Evolutionary conservation across 345 rosid species (phyloP), one percentile per base, ranked within the genome.

Genomic region (Gynandropsis gynandra): DNA sequence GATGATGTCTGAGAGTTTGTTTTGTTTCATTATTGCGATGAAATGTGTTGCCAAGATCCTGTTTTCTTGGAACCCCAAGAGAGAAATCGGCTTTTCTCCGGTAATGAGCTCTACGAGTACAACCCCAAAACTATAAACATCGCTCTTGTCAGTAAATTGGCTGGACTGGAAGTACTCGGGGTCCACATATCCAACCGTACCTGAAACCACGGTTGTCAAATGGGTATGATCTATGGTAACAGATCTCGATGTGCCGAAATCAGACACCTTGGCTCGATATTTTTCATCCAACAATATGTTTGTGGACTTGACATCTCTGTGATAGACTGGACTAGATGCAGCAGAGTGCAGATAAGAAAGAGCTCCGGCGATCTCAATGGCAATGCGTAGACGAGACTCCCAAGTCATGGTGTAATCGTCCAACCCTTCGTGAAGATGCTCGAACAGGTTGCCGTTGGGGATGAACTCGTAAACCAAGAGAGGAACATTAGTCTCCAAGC

Each of bases 161-260:
- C 65, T 66, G 17, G 71, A 39, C 27, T 66, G 66, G 36, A 60
- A 60, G 61, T 66, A 60, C 44, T 66, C 66, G 11, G 70, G 70
- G 40, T 66, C 70, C 50, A 66, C 21, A 21, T 66, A 66, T 47
- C 70, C 65, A 33, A 66, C 32, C 20, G 70, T 66, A 16, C 65
- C 65, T 7, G 64, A 42, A 32, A 66, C 70, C 4, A 72, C 33
- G 7, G 77, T 77, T 10, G 75, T 61, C 54, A 78, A 43, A 51
- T 72, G 74, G 21, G 69, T 62, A 12, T 75, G 72, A 20, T 75
- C 80, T 13, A 70, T 6, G 0, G 52, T 76, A 42, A 78, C 66
- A 3, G 72, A 44, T 31, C 74, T 65, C 1, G 76, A 78, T 4
- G 74, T 70, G 10, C 83, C 83, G 40, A 78, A 78, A 60, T 78